phyloP scores from a whole-genome alignment of 495 filamentous ascomycete species.

The Penicillium angulare region DNA sequence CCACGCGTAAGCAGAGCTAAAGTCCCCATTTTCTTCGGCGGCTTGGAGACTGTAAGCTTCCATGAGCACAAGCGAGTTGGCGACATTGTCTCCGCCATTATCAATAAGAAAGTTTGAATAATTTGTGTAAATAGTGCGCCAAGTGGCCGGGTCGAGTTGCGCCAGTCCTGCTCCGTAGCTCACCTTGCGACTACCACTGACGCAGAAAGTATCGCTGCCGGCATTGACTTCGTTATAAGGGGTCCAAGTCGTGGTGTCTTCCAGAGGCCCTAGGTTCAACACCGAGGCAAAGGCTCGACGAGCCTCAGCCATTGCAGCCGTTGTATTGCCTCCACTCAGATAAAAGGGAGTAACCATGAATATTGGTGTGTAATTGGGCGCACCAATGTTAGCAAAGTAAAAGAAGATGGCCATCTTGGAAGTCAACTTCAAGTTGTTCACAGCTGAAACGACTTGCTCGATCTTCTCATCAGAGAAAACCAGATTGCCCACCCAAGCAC shows the following conservation, averaged over 20 bases:
- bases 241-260: background rate
- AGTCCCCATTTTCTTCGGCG: background rate
- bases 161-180: background rate
- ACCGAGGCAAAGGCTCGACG: background rate
- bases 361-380: background rate
- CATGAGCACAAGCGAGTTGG: background rate
- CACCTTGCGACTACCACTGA: background rate
- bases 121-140: background rate
- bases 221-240: background rate
- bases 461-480: conserved; percentile 28
- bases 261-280: background rate
- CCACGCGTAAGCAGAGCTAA: background rate
- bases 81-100: background rate
- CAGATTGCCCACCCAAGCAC: conserved; percentile 42
- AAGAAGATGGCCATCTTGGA: background rate
- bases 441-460: background rate
- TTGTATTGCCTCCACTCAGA: background rate
- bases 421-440: background rate
- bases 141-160: background rate
- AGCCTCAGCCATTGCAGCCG: background rate
- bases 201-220: background rate
- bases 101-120: background rate
- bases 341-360: background rate
- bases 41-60: background rate
- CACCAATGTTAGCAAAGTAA: background rate